Base-by-base conservation (phyloP, 108 stramenopile species). In the Parietichytrium sp. region DNA sequence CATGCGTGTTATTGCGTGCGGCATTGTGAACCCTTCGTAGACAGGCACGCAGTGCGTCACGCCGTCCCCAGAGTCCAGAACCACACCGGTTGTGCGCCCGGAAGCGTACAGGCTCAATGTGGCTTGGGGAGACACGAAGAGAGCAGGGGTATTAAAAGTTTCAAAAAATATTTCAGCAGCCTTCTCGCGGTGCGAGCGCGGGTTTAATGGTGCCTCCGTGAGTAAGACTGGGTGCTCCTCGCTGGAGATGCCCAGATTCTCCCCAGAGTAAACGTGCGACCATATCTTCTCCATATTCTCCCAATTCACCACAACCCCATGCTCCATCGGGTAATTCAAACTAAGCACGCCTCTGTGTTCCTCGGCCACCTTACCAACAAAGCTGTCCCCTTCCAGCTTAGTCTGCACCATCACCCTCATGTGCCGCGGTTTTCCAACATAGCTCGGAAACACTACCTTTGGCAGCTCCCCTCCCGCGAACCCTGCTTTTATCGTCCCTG, bases 391-490 rank as follows among this genome's bases (percentile, higher is more conserved):
- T 27, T 78, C 78, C 10, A 48, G 78, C 31, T 49, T 51, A 18
- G 79, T 50, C 26, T 50, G 79, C 29, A 80, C 30, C 26, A 80
- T 27, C 0, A 49, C 79, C 7, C 79, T 88, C 86, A 91, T 91
- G 84, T 98, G 96, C 83, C 97, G 96, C 20, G 95, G 86, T 49
- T 95, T 85, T 23, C 97, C 97, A 38, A 96, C 95, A 72, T 93
- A 94, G 49, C 94, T 85, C 15, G 80, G 54, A 49, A 87, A 88
- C 3, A 88, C 50, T 79, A 91, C 94, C 92, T 94, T 94, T 3
- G 97, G 97, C 82, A 93, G 94, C 79, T 95, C 93, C 8, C 92
- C 95, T 25, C 97, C 97, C 20, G 97, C 97, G 89, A 98, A 96
- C 3, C 97, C 97, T 45, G 97, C 97, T 82, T 96, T 96, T 53